A percentile compares a stretch with the other conserved stretches of the same genome.
These are phyloP conservation scores for Eutrema heterophyllum DNA, from an alignment of 345 rosid genomes.

Conservation along the genomic window DNA sequence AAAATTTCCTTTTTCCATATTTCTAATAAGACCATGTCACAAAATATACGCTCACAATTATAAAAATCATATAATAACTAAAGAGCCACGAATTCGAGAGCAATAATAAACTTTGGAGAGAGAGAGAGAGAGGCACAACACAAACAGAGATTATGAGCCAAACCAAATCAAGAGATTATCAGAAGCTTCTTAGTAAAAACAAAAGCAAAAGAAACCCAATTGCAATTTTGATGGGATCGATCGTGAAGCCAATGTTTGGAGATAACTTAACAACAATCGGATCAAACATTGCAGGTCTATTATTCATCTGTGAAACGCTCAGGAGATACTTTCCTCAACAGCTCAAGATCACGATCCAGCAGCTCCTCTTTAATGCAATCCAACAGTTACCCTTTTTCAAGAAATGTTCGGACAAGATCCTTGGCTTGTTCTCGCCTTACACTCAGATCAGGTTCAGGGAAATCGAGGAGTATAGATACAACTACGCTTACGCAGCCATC, in stretches of 20 bases:
- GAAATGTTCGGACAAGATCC: conserved; percentile 30
- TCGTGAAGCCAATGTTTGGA: conserved; percentile 13
- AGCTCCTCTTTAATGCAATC: conserved; percentile 1
- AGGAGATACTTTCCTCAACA: conserved; percentile 13
- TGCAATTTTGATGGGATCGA: not conserved
- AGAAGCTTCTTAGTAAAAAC: not conserved
- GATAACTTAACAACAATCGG: not conserved
- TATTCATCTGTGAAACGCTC: conserved; percentile 46
- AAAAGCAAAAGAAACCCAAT: not conserved
- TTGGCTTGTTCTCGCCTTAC: conserved; percentile 37
- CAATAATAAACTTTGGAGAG: not conserved
- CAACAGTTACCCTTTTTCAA: conserved; percentile 23
- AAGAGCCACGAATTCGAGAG: not conserved
- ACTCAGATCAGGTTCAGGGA: conserved; percentile 49
- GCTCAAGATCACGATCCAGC: conserved; percentile 3
- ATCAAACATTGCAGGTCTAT: conserved; percentile 31
- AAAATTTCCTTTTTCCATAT: not conserved
- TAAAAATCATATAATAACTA: not conserved
- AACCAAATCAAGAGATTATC: not conserved
- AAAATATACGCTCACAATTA: not conserved
- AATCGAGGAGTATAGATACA: conserved; percentile 35
- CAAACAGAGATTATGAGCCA: not conserved
- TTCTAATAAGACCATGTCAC: not conserved
- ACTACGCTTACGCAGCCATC: conserved; percentile 41
- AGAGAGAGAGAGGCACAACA: not conserved